Conservation (phyloP, 2,329 filamentous ascomycete genomes). For the Sporothrix inflata region DNA sequence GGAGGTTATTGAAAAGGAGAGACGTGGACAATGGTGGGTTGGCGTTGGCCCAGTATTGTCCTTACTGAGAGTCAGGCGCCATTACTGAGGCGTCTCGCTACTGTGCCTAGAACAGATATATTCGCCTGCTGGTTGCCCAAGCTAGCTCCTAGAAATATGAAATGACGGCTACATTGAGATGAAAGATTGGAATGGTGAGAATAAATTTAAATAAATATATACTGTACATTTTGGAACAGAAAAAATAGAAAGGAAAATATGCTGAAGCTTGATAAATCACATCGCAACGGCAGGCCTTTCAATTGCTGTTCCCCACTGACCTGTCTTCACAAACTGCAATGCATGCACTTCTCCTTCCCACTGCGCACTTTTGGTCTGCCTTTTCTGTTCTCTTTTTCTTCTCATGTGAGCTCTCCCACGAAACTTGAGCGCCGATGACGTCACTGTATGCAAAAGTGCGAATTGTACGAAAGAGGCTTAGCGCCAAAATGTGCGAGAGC, state of each 20-base stretch:
- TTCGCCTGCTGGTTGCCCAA: not conserved
- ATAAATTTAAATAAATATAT: no score
- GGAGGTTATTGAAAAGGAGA: not conserved
- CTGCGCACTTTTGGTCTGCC: not conserved
- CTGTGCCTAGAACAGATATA: not conserved
- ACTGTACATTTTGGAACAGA: no score
- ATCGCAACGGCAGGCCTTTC: no score
- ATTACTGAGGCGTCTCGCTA: constrained; percentile 1
- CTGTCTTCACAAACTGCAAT: no score
- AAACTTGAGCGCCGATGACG: not conserved
- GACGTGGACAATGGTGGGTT: not conserved
- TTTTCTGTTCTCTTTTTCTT: not conserved
- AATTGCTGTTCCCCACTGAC: no score
- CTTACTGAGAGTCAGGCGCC: constrained; percentile 4
- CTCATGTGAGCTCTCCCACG: not conserved
- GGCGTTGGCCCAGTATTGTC: not conserved
- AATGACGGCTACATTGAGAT: not conserved
- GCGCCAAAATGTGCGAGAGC: not conserved
- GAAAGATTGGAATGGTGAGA: no score
- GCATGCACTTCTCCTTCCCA: no score
- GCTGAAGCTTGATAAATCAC: no score
- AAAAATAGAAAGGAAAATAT: no score
- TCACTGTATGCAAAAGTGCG: not conserved
- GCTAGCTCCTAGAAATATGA: not conserved
- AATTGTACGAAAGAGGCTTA: not conserved